Evolutionary conservation across 179 eudicot species (phyloP).

Genomic region (Spinacia oleracea): DNA sequence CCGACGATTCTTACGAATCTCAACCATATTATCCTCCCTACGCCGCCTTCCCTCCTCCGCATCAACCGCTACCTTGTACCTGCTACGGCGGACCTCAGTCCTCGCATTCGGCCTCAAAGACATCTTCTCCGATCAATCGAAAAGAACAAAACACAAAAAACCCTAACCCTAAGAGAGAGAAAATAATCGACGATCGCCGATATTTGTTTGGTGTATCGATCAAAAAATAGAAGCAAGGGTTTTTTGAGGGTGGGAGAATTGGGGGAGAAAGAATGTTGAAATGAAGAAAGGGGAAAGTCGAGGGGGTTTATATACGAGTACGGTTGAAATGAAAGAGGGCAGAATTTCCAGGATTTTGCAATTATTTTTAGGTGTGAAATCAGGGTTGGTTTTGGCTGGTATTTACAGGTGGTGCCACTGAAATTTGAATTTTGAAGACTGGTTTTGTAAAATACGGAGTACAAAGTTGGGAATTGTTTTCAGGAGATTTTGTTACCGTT

Average conservation of each 20-base stretch:
- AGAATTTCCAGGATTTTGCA: not conserved
- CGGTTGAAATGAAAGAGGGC: conserved; percentile 8
- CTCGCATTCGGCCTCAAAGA: conserved; percentile 35
- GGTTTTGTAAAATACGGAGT: not conserved
- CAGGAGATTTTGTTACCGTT: conserved; percentile 24
- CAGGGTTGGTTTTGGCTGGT: conserved; percentile 12
- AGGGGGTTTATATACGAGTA: conserved; percentile 6
- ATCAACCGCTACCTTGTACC: conserved; percentile 38
- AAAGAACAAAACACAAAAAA: not conserved
- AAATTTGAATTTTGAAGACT: conserved; percentile 39
- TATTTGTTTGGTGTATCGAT: not conserved
- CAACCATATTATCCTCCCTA: conserved; percentile 36
- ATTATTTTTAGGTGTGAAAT: not conserved
- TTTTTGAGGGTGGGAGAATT: not conserved
- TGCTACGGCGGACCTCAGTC: conserved; percentile 36
- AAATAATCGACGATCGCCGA: conserved; percentile 4
- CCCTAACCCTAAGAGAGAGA: conserved; percentile 26
- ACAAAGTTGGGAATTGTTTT: not conserved
- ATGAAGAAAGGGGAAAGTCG: not conserved
- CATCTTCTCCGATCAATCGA: conserved; percentile 15
- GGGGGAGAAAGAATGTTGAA: not conserved
- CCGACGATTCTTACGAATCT: conserved; percentile 36
- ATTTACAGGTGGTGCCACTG: conserved; percentile 31
- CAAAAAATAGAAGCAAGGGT: not conserved
- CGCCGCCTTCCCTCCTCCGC: conserved; percentile 34